Evolutionary conservation across 306 rosid species (phyloP).

Genomic region (Hylodesmum podocarpum): DNA sequence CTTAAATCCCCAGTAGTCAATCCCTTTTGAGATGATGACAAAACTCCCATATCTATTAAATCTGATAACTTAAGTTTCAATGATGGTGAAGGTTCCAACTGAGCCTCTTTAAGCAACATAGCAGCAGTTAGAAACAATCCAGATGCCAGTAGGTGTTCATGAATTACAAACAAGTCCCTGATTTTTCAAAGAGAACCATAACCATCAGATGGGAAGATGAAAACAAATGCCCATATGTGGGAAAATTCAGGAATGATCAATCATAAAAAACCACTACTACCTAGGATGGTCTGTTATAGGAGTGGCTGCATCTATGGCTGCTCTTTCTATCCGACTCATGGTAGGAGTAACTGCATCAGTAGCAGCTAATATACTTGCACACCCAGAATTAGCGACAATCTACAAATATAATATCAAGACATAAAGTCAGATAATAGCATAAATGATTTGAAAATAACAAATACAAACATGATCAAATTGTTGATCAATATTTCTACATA

Average conservation of each 20-base stretch:
- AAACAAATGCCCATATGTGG: neutral
- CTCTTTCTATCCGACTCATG: slow-evolving; percentile 85
- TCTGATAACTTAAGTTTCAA: slow-evolving; percentile 62
- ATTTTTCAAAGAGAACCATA: slow-evolving; percentile 8
- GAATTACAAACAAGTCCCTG: slow-evolving; percentile 81
- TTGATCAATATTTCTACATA: too few species aligned
- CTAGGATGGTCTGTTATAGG: slow-evolving; percentile 78
- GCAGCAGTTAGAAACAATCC: slow-evolving; percentile 65
- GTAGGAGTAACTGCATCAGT: slow-evolving; percentile 85
- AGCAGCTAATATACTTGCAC: slow-evolving; percentile 79
- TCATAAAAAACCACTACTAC: slow-evolving; percentile 42
- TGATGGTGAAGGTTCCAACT: slow-evolving; percentile 67
- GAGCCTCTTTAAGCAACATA: slow-evolving; percentile 68
- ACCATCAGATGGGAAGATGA: neutral
- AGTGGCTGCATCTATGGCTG: slow-evolving; percentile 87
- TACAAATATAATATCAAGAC: slow-evolving; percentile 40
- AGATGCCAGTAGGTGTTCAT: slow-evolving; percentile 85
- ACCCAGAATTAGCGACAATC: slow-evolving; percentile 84
- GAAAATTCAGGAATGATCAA: neutral
- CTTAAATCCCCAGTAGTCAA: slow-evolving; percentile 60
- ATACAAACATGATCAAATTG: too few species aligned
- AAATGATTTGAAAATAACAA: too few species aligned
- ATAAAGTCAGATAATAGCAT: too few species aligned
- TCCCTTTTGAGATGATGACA: slow-evolving; percentile 56
- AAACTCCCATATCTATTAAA: slow-evolving; percentile 50